A percentile compares a stretch with the other conserved stretches of the same genome.
Conservation (phyloP, 805 yeast genomes). For the Kodamaea restingae region DNA sequence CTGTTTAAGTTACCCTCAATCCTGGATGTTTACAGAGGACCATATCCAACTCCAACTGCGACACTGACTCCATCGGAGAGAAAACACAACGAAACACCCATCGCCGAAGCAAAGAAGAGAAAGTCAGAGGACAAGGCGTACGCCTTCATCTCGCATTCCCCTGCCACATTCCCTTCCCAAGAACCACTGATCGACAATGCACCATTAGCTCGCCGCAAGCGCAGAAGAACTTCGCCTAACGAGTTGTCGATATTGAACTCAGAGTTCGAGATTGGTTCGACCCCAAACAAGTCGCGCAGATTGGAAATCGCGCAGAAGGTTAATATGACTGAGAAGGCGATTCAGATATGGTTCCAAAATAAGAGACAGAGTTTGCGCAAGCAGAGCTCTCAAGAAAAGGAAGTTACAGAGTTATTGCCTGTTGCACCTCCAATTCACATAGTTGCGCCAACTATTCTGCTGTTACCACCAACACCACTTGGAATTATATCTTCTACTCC, state of each 20-base stretch:
- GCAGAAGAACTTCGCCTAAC: constrained; percentile 90
- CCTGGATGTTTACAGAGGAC: constrained; percentile 10
- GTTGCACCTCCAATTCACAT: constrained; percentile 1
- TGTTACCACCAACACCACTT: constrained; percentile 1
- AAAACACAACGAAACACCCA: not conserved
- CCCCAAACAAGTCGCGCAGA: constrained; percentile 78
- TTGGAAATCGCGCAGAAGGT: constrained; percentile 75
- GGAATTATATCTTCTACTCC: constrained; percentile 15
- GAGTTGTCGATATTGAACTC: constrained; percentile 78
- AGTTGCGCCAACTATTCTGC: constrained; percentile 2
- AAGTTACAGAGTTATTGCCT: constrained; percentile 43
- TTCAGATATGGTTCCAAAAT: constrained; percentile 98
- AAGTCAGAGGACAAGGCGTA: constrained; percentile 36
- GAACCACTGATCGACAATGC: constrained; percentile 86
- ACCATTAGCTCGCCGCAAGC: constrained; percentile 88
- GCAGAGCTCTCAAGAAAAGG: constrained; percentile 33
- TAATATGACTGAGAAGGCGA: constrained; percentile 95
- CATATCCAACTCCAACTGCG: constrained; percentile 6
- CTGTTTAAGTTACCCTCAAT: constrained; percentile 25
- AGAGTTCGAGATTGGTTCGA: constrained; percentile 71
- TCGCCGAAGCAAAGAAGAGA: constrained; percentile 7
- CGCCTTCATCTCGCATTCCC: constrained; percentile 93
- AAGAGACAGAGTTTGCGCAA: constrained; percentile 79
- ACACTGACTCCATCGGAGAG: not conserved
- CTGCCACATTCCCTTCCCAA: constrained; percentile 76